Evolutionary conservation across 805 yeast species (phyloP), one percentile per base, ranked within the genome.

Genomic region (Kuraishia piskuri): DNA sequence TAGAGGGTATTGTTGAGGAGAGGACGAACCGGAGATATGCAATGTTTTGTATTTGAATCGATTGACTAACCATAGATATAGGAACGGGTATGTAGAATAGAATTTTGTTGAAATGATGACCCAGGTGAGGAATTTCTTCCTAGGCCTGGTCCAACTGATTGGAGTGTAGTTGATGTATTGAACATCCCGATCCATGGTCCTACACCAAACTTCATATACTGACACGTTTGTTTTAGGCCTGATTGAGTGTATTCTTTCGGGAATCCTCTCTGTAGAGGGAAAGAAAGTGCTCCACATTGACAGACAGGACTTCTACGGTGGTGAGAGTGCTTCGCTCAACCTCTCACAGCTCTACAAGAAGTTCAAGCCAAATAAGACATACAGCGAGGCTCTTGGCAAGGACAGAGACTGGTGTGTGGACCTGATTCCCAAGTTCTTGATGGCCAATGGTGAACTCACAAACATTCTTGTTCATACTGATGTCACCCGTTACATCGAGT

Each of bases 371-470:
- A 75, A 80, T 51, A 87, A 83, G 57, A 78, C 80, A 60, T 85
- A 89, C 46, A 86, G 84, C 56, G 76, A 75, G 21, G 78, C 81
- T 57, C 79, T 84, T 57, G 98, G 99, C 51, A 83, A 95, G 64
- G 96, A 90, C 65, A 81, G 98, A 58, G 98, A 94, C 69, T 94
- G 98, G 97, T 90, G 95, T 71, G 94, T 94, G 52, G 99, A 94
- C 68, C 78, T 94, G 71, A 90, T 94, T 64, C 99, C 99, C 48
- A 94, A 94, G 72, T 91, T 94, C 62, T 75, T 94, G 61, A 94
- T 94, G 99, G 91, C 97, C 53, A 89, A 90, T 66, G 99, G 99
- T 46, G 99, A 92, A 68, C 80, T 94, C 69, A 94, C 97, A 58
- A 92, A 92, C 68, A 94, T 94, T 61, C 79, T 94, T 60, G 90